Base-by-base conservation (phyloP, 2,329 filamentous ascomycete species). In the Pezicula neosporulosa region DNA sequence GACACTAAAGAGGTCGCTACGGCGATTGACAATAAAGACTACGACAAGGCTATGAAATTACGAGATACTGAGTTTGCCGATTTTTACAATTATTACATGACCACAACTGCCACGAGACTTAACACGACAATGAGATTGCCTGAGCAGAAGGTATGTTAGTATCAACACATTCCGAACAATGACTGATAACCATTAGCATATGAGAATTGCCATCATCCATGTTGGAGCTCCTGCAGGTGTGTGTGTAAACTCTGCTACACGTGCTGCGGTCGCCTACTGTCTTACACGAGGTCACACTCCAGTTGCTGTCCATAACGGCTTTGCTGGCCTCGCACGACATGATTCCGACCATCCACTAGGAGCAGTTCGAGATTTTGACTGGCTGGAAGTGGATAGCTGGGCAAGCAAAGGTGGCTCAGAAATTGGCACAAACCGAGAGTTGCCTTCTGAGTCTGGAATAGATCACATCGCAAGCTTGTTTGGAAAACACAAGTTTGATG, bases 191-290 rank as follows among this genome's bases (percentile, higher is more conserved):
- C 36, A 21, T 15, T 57, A 92, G 88, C 84, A 86, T 60, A 91
- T 97, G 89, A 86, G 85, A 59, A 89, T 99, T 63, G 94, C 90
- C 45, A 96, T 99, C 65, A 90, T 99, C 71, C 95, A 97, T 64
- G 92, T 97, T 21, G 94, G 94, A 63, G 94, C 94, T 12, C 94
- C 94, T 7, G 94, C 94, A 28, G 94, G 94, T 70, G 94, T n/a
- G n/a, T n/a, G 94, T 63, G 97, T 99, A 89, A 99, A 99, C 71
- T 92, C 93, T 27, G 94, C 94, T 39, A 94, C 95, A 18, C 85
- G 94, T 60, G 93, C 90, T 28, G 93, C 90, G 13, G 92, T 97
- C 16, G 90, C 91, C 30, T 97, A 97, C 76, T 97, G 92, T 68
- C 71, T 96, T 52, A 88, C 89, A 42, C 84, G 91, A 53, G 94